These are phyloP conservation scores for Phytophthora pinifolia DNA, from an alignment of 352 stramenopile species.

Conservation along the genomic window DNA sequence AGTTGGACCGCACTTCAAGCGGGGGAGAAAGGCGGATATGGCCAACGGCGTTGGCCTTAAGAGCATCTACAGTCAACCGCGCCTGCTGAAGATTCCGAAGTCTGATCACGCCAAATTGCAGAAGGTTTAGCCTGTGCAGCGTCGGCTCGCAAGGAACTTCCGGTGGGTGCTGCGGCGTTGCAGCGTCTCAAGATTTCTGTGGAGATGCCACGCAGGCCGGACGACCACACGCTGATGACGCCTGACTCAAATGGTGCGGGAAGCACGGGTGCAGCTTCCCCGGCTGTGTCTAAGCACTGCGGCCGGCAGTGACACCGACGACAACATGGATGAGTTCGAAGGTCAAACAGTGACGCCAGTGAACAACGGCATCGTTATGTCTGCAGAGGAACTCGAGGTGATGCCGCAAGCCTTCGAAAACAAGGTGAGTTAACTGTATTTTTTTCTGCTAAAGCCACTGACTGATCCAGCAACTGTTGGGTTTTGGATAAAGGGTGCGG, in stretches of 20 bases:
- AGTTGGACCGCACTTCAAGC: conserved; percentile 2
- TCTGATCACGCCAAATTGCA: neutral
- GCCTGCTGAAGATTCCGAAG: conserved; percentile 1
- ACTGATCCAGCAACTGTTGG: too few relatives aligned
- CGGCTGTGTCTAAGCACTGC: neutral
- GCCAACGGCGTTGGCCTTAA: neutral
- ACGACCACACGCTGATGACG: neutral
- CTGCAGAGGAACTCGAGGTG: conserved; percentile 1
- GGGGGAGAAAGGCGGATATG: conserved; percentile 3
- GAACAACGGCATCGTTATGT: conserved; percentile 2
- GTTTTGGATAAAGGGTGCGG: too few relatives aligned
- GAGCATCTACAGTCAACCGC: conserved; percentile 6
- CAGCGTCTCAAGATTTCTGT: neutral
- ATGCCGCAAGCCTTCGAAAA: conserved; percentile 1
- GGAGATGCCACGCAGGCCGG: neutral
- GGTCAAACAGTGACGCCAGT: neutral
- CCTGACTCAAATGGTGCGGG: neutral
- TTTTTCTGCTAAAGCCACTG: too few relatives aligned
- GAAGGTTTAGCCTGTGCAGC: neutral
- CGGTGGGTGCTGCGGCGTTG: conserved; percentile 1
- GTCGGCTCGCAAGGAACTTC: neutral
- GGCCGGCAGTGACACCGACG: neutral
- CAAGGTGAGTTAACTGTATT: conserved; percentile 3
- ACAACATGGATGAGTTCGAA: conserved; percentile 5
- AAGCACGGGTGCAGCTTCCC: neutral